These are phyloP conservation scores for Flaveria brownii DNA, from an alignment of 129 eudicot species.

Conservation along the genomic window DNA sequence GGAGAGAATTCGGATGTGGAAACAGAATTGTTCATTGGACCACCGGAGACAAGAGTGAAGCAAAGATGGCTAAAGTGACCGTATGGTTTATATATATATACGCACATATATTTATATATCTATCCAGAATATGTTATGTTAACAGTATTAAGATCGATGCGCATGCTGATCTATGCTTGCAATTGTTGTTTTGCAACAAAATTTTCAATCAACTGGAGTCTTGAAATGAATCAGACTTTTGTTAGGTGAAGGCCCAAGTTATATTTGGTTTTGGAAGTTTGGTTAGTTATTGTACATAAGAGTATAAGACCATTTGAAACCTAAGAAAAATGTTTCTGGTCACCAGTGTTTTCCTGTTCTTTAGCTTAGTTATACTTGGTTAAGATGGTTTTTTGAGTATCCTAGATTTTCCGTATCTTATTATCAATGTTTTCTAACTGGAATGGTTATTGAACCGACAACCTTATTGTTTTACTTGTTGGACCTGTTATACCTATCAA, in stretches of 20 bases:
- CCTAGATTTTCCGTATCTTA: no score
- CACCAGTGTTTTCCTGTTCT: constrained; percentile 8
- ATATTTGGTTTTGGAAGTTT: not conserved
- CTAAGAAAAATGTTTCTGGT: constrained; percentile 20
- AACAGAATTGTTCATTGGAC: constrained; percentile 84
- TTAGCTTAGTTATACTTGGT: not conserved
- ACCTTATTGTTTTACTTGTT: no score
- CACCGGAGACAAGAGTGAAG: constrained; percentile 57
- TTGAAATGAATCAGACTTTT: constrained; percentile 27
- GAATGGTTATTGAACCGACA: no score
- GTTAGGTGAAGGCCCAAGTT: constrained; percentile 16
- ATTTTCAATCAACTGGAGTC: constrained; percentile 22
- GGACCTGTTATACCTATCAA: no score
- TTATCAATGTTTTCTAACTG: no score
- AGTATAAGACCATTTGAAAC: constrained; percentile 29
- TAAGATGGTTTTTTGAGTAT: no score
- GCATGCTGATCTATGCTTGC: constrained; percentile 14
- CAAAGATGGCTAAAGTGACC: constrained; percentile 37
- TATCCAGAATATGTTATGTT: constrained; percentile 19
- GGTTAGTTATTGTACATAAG: constrained; percentile 17
- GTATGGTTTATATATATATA: not conserved
- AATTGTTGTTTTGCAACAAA: constrained; percentile 34
- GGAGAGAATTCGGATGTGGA: constrained; percentile 87
- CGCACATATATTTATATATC: constrained; percentile 9
- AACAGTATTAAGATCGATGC: constrained; percentile 13